Evolutionary conservation across 768 basidiomycete species (phyloP), one percentile per base, ranked within the genome.

Genomic region (Mycena galopus): DNA sequence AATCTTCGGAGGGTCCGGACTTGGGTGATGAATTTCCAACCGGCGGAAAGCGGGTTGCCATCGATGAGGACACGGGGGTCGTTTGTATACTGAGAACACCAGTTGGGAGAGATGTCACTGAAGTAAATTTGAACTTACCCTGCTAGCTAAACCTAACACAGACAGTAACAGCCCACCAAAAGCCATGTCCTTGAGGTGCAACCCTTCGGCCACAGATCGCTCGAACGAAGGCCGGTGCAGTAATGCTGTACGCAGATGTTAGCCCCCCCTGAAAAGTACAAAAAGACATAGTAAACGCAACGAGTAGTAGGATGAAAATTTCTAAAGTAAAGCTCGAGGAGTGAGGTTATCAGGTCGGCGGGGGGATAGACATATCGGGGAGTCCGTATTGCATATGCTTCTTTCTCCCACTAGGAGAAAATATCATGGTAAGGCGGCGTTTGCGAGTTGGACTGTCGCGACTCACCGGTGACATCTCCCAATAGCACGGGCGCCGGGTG

Each of bases 301-400:
- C n/a, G 89, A 10, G 85, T 76, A 51, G 81, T 79, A 23, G 77
- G 53, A 72, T 89, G 87, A 69, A 85, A 76, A 50, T 83, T 70
- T 8, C 71, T 61, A 74, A 91, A 91, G 75, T 84, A 90, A n/a
- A 86, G 81, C 30, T 87, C 84, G 73, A 91, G 80, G 27, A 92
- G 84, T 9, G 61, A 67, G 4, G 74, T 61, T 12, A 84, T 79
- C 17, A 91, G 81, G 73, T 84, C 83, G 4, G 67, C 61, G 0
- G 76, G 75, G 0, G 84, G 84, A 67, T 81, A 85, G 29, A 74
- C 69, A 58, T 76, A 79, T 63, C 14, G 59, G 44, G 16, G 50
- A 23, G 50, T 25, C 50, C 32, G 62, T 12, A 47, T 51, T 1
- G 58, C 69, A 33, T 67, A 67, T 14, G 25, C 25, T 33, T 71